These are phyloP conservation scores for Zygosaccharomyces pseudorouxii DNA, from an alignment of 805 yeast species.

Conservation along the genomic window DNA sequence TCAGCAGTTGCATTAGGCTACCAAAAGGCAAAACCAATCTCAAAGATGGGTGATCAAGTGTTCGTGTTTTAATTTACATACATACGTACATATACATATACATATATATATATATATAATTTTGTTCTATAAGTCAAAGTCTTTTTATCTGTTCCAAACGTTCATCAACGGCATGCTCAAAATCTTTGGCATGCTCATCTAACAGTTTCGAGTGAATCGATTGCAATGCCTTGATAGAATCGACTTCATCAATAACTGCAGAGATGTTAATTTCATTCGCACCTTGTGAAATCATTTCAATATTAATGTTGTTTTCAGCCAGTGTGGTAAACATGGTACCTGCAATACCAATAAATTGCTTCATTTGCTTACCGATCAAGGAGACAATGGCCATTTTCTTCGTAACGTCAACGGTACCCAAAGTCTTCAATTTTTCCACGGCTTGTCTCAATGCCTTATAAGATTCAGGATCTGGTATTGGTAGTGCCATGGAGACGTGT, in stretches of 20 bases:
- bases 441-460: conserved; percentile 59
- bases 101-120: not conserved
- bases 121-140: conserved; percentile 22
- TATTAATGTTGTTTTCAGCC: conserved; percentile 87
- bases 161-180: conserved; percentile 40
- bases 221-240: conserved; percentile 79
- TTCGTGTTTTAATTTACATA: conserved; percentile 59
- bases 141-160: conserved; percentile 44
- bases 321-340: conserved; percentile 93
- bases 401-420: conserved; percentile 88
- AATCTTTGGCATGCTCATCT: conserved; percentile 38
- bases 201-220: conserved; percentile 77
- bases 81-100: not conserved
- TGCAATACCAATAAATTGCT: conserved; percentile 92
- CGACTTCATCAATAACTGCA: conserved; percentile 82
- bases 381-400: conserved; percentile 87
- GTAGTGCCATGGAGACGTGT: conserved; percentile 96
- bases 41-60: conserved; percentile 85
- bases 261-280: conserved; percentile 96
- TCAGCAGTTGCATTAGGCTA: conserved; percentile 71
- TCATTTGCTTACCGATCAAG: conserved; percentile 95
- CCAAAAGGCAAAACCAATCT: conserved; percentile 80
- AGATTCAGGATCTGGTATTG: conserved; percentile 63
- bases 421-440: conserved; percentile 65
- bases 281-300: conserved; percentile 98